Conservation (phyloP, 495 filamentous ascomycete genomes). For the Viridothelium virens region DNA sequence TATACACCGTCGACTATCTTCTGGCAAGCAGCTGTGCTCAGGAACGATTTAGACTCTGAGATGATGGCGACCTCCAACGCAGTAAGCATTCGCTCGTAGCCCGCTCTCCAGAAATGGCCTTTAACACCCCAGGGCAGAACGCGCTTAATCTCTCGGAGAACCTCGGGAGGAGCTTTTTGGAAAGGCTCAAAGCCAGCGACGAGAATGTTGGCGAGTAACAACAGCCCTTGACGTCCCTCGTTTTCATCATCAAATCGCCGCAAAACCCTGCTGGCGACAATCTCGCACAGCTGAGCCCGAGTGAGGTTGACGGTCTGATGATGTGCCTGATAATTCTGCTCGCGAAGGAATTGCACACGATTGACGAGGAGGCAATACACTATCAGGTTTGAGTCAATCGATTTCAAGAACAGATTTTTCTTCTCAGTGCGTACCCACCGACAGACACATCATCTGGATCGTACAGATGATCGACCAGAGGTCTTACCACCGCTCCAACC, state of each 20-base stretch:
- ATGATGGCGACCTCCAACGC: slow-evolving; percentile 65
- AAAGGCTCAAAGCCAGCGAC: slow-evolving; percentile 68
- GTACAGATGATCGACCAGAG: slow-evolving; percentile 62
- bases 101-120: slow-evolving; percentile 32
- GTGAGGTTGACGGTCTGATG: slow-evolving; percentile 62
- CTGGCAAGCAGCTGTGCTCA: slow-evolving; percentile 60
- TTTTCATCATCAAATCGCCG: slow-evolving; percentile 61
- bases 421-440: slow-evolving; percentile 31
- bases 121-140: slow-evolving; percentile 42
- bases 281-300: slow-evolving; percentile 58
- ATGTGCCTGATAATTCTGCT: slow-evolving; percentile 58
- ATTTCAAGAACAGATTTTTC: slow-evolving; percentile 2
- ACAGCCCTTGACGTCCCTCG: slow-evolving; percentile 50
- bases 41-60: slow-evolving; percentile 57
- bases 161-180: slow-evolving; percentile 53
- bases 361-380: slow-evolving; percentile 70
- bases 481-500: slow-evolving; percentile 60
- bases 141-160: slow-evolving; percentile 43
- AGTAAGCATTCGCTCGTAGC: slow-evolving; percentile 53
- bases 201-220: slow-evolving; percentile 62
- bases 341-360: slow-evolving; percentile 56
- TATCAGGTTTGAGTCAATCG: slow-evolving; percentile 18
- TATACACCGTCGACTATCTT: slow-evolving; percentile 66
- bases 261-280: slow-evolving; percentile 58
- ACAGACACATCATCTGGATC: slow-evolving; percentile 61